Conservation (phyloP, 495 filamentous ascomycete species). For the Neurospora cerealis region DNA sequence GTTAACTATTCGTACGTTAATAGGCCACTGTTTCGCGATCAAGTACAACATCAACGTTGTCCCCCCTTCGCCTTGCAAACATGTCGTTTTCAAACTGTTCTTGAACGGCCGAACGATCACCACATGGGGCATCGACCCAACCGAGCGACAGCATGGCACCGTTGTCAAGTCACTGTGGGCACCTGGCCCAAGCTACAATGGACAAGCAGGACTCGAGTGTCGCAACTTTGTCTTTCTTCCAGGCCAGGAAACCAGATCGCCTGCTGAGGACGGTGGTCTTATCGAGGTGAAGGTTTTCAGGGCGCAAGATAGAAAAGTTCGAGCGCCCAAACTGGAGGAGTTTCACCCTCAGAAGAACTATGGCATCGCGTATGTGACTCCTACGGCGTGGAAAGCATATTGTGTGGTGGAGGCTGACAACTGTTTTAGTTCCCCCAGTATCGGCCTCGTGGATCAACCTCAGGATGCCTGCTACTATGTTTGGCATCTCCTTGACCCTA, state of each 20-base stretch:
- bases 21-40: conserved; percentile 37
- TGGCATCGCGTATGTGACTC: conserved; percentile 35
- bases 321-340: conserved; percentile 22
- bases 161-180: conserved; percentile 35
- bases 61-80: conserved; percentile 21
- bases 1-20: not conserved
- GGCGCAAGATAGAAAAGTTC: conserved; percentile 26
- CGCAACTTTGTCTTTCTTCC: conserved; percentile 34
- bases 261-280: conserved; percentile 40
- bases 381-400: not conserved
- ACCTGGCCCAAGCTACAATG: conserved; percentile 17
- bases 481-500: conserved; percentile 36
- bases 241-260: conserved; percentile 21
- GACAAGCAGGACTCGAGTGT: conserved; percentile 26
- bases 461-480: conserved; percentile 37
- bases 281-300: conserved; percentile 43
- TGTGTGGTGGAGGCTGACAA: conserved; percentile 2
- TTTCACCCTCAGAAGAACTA: conserved; percentile 32
- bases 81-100: conserved; percentile 40
- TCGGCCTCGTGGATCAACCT: conserved; percentile 37
- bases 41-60: conserved; percentile 27
- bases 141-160: conserved; percentile 17
- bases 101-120: conserved; percentile 38
- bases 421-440: conserved; percentile 26
- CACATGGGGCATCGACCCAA: conserved; percentile 37